Evolutionary conservation across 805 yeast genomes (phyloP), one percentile per base, ranked within the genome.

Genomic region (Candida odintsovae): DNA sequence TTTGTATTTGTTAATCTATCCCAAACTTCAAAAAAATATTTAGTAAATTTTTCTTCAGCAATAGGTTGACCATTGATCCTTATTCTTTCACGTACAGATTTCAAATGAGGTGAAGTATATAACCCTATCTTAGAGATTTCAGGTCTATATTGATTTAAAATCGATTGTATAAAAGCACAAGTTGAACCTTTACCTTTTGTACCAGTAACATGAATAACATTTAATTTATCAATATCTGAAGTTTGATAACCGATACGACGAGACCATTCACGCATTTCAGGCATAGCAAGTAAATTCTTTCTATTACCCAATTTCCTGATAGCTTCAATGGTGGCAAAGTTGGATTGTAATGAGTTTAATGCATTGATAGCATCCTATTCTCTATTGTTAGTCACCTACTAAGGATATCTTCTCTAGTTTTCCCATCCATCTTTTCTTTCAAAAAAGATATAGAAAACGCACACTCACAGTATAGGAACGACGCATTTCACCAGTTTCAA

Each of bases 151-250:
- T 88, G 88, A 8, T 66, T 59, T 50, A 95, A 65, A 36, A 95
- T 88, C 3, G 94, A 80, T 57, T 87, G 86, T 3, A 90, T 79
- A 61, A 94, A 94, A 0, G 99, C 97, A 66, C 97, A 92, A 0
- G 98, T 92, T 0, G 97, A 90, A 1, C 99, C 99, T 68, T 94
- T 94, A 13, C 99, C 99, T 64, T 94, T 94, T 1, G 99, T 94
- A 19, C 99, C 99, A 0, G 99, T 90, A 33, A 95, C 84, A 61
- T 94, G 99, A 38, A 94, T 76, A 3, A 90, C 75, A 56, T 90
- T 90, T 56, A 94, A 64, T 50, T 66, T 73, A 66, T 90, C 79
- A 61, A 88, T 80, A 51, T 86, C 95, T 3, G 68, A 55, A 2
- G 86, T 80, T 28, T 66, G 56, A 56, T 84, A 83, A 0, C 92